A percentile compares a stretch with the other conserved stretches of the same genome.
phyloP scores from a whole-genome alignment of 441 rosid species.

The Croton laevigatus region DNA sequence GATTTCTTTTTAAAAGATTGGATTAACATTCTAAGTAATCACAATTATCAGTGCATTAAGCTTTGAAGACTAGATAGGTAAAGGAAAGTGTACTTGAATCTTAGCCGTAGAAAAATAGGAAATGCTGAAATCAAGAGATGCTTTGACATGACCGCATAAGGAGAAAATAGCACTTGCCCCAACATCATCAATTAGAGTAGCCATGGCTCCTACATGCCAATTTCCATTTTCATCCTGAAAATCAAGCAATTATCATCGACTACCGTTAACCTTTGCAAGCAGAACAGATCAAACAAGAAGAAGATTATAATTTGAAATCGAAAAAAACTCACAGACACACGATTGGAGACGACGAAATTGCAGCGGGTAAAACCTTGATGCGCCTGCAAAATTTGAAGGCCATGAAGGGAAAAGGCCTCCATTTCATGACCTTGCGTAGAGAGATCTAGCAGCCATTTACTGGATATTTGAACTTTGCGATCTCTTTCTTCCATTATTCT shows the following conservation, averaged over 20 bases:
- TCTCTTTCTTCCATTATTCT: conserved; percentile 22
- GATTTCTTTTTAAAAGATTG: too few relatives aligned
- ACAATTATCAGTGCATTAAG: too few relatives aligned
- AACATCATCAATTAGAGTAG: conserved; percentile 46
- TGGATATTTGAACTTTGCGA: not conserved
- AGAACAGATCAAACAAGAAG: not conserved
- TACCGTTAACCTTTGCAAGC: not conserved
- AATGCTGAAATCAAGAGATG: conserved; percentile 43
- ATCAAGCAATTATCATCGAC: not conserved
- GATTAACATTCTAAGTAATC: too few relatives aligned
- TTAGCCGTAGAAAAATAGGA: conserved; percentile 50
- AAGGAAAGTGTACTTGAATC: conserved; percentile 37
- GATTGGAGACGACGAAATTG: conserved; percentile 35
- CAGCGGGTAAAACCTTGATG: conserved; percentile 35
- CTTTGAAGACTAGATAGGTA: not conserved
- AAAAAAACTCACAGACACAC: conserved; percentile 27
- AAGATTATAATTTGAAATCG: too few relatives aligned
- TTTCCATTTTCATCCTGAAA: conserved; percentile 48
- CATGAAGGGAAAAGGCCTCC: conserved; percentile 20
- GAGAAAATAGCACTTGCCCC: conserved; percentile 43
- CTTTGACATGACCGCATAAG: conserved; percentile 26
- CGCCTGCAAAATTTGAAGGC: conserved; percentile 26
- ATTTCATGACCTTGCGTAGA: conserved; percentile 23
- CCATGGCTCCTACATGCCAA: conserved; percentile 58
- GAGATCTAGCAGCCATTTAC: conserved; percentile 18